Base-by-base conservation (phyloP, 768 basidiomycete genomes). In the Imleria badia region DNA sequence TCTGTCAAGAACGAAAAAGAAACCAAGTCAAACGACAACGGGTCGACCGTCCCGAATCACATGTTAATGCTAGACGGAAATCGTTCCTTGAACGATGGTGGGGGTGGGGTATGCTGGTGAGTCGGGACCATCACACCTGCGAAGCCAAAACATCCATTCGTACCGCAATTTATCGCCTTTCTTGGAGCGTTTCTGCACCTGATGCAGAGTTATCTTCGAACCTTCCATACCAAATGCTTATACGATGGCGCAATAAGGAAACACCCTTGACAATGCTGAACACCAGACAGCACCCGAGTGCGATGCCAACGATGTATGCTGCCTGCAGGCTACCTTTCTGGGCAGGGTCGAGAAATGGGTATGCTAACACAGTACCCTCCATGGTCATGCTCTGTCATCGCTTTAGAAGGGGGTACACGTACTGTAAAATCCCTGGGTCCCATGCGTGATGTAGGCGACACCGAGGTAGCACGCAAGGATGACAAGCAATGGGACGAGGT, bases 381-480 rank as follows among this genome's bases (percentile, higher is more conserved):
- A 12, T 50, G 40, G 39, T 65, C 34, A 64, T 9, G 45, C 10
- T 15, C 30, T 20, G n/a, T 17, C 35, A 11, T 31, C 20, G 15
- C 10, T 15, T 6, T n/a, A 22, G 31, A 33, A 29, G 2, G 46
- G 76, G 22, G 3, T 26, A n/a, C 36, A 68, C 84, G 49, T 56
- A 89, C 87, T 67, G 65, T 89, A 90, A 62, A 86, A 79, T 0
- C 81, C 80, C 62, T 86, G 84, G 0, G 80, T 78, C 0, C 71
- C 80, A 45, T 78, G 60, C 0, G 86, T 87, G 50, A 91, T 77
- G 60, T 89, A 91, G 11, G 87, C 87, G 1, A 90, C 70, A 22
- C 78, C 85, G 17, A 89, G 69, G 61, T 90, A 91, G 3, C 69
- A 61, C 0, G 59, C 81, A 11, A 89, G 78, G 19, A 83, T 57